Conservation (phyloP, 345 rosid genomes). For the Hypericum perforatum region DNA sequence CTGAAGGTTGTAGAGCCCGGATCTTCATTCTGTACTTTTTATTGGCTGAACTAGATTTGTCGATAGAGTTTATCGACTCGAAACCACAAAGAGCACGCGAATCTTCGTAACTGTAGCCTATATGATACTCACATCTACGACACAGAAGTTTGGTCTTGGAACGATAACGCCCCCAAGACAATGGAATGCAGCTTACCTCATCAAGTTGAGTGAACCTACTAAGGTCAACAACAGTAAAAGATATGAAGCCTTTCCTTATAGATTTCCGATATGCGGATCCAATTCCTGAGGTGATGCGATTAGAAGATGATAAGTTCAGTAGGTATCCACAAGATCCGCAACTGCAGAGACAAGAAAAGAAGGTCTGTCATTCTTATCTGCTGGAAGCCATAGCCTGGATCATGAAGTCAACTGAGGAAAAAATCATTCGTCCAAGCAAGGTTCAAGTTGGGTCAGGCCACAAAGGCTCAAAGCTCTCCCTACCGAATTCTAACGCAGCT, state of each 20-base stretch:
- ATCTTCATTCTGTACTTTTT: constrained; percentile 44
- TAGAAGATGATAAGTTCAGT: constrained; percentile 44
- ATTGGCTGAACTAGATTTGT: constrained; percentile 27
- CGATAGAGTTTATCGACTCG: constrained; percentile 24
- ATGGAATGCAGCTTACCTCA: constrained; percentile 44
- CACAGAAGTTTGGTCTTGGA: constrained; percentile 50
- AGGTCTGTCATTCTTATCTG: too few species aligned
- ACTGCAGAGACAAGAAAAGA: constrained; percentile 26
- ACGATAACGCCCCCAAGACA: constrained; percentile 30
- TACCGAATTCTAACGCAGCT: too few species aligned
- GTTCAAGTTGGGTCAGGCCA: too few species aligned
- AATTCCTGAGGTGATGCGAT: constrained; percentile 32
- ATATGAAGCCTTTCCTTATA: constrained; percentile 32
- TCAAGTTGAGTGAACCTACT: constrained; percentile 55
- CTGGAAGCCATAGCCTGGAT: too few species aligned
- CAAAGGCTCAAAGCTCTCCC: too few species aligned
- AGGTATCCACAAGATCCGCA: constrained; percentile 60
- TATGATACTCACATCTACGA: constrained; percentile 52
- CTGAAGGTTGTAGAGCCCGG: constrained; percentile 44
- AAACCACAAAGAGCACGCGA: constrained; percentile 46
- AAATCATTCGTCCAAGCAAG: too few species aligned
- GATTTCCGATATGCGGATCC: constrained; percentile 37
- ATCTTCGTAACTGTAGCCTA: constrained; percentile 51
- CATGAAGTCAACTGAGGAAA: too few species aligned
- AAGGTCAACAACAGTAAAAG: constrained; percentile 42